These are phyloP conservation scores for Medicago lupulina DNA, from an alignment of 306 rosid genomes.

Conservation along the genomic window DNA sequence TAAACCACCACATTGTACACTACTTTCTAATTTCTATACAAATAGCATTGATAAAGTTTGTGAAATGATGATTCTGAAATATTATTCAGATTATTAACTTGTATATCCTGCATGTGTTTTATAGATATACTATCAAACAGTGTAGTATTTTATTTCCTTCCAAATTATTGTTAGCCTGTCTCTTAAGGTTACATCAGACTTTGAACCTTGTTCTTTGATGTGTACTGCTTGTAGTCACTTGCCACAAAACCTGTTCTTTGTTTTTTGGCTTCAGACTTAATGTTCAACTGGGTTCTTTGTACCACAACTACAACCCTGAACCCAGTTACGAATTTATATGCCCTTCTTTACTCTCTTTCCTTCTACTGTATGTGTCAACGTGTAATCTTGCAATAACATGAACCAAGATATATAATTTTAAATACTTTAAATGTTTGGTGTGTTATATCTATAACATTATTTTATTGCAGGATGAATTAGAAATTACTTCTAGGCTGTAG, in stretches of 20 bases:
- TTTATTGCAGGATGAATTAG: slow-evolving; percentile 82
- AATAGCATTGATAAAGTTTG: slow-evolving; percentile 6
- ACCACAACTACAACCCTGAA: too few species aligned
- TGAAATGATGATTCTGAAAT: background rate
- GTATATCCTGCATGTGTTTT: slow-evolving; percentile 1
- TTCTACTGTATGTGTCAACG: slow-evolving; percentile 14
- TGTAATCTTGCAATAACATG: background rate
- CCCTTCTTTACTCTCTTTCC: slow-evolving; percentile 3
- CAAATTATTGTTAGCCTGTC: background rate
- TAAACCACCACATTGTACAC: too few species aligned
- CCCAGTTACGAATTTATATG: too few species aligned
- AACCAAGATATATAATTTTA: background rate
- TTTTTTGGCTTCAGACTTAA: slow-evolving; percentile 8
- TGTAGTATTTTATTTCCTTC: background rate
- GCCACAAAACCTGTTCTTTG: slow-evolving; percentile 3
- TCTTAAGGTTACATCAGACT: slow-evolving; percentile 18
- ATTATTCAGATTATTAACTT: background rate
- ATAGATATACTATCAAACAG: slow-evolving; percentile 9
- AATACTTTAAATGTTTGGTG: background rate
- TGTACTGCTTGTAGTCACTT: slow-evolving; percentile 10
- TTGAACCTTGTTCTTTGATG: background rate
- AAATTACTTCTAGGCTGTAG: slow-evolving; percentile 72
- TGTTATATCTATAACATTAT: slow-evolving; percentile 1
- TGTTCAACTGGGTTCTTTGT: background rate
- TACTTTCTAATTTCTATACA: too few species aligned